Base-by-base conservation (phyloP, 805 yeast genomes). In the Cyberlindnera mississippiensis region DNA sequence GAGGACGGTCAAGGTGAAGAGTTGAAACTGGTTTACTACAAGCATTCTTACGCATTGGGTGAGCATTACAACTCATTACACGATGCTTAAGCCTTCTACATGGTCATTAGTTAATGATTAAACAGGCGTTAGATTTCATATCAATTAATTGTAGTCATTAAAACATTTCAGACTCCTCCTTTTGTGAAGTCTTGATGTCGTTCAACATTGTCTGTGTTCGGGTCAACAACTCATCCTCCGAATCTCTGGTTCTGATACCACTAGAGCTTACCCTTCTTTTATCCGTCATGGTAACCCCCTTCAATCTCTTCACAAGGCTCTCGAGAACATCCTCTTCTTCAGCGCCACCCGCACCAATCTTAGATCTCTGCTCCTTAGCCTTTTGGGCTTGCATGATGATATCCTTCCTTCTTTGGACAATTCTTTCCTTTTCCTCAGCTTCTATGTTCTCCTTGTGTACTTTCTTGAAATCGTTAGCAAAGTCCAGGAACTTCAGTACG, bases 31-130 rank as follows among this genome's bases (percentile, higher is more conserved):
- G 96, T 87, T 0, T 91, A 81, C 58, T 91, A 86, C 62, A 84
- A 82, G 61, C 93, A 89, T 58, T 76, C 79, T 13, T 91, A 78
- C 60, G 93, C 96, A 0, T 72, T 91, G 18, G 99, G 99, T 20
- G 98, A 90, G 64, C 99, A 91, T 66, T 91, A 91, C 63, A 91
- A 91, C 60, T 87, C 96, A 2, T 58, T 83, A 9, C 81, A 71
- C 40, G 82, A 78, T 62, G 46, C 42, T 19, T 26, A 33, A 15
- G 24, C 5, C 15, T n/a, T 13, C 24, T 20, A 20, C 24, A 9
- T 20, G 24, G 9, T 6, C 9, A 20, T 20, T 20, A 9, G 9
- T 9, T 20, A 6, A 20, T 20, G 9, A 20, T 20, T 20, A 20
- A 20, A 20, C 24, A 20, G 24, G 24, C 24, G 24, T 20, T 20